Evolutionary conservation across 75 land plant genomes (phyloP).

Genomic region (Selaginella tamariscina): DNA sequence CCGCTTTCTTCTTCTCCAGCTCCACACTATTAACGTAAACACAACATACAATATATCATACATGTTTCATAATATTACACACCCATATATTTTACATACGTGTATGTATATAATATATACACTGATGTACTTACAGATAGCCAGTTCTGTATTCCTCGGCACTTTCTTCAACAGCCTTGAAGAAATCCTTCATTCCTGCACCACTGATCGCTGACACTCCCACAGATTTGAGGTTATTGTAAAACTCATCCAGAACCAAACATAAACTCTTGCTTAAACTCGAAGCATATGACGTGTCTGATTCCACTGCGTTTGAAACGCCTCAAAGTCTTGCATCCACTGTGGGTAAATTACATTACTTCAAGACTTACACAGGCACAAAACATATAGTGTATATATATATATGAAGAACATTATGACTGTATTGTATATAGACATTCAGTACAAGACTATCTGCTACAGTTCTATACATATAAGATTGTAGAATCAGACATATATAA

Average conservation of each 20-base stretch:
- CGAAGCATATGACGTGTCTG: conserved; percentile 68
- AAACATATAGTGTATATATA: no score
- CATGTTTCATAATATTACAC: not conserved
- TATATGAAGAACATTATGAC: no score
- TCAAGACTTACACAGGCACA: no score
- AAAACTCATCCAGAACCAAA: conserved; percentile 87
- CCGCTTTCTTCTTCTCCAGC: conserved; percentile 74
- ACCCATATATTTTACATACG: not conserved
- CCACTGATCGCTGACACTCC: conserved; percentile 97
- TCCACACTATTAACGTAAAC: conserved; percentile 69
- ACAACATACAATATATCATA: no score
- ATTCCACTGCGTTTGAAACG: conserved; percentile 64
- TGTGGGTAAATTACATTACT: no score
- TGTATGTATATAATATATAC: not conserved
- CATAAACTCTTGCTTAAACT: conserved; percentile 71
- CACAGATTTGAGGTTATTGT: conserved; percentile 64
- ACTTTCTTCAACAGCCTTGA: conserved; percentile 72
- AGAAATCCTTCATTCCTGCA: conserved; percentile 66
- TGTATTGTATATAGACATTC: no score
- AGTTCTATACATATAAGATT: no score
- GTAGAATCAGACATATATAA: no score
- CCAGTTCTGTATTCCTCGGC: conserved; percentile 80
- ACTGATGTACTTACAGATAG: conserved; percentile 50
- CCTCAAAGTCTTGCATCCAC: conserved; percentile 99
- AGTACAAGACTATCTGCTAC: no score